Evolutionary conservation across 176 grass and related monocot species (phyloP), one percentile per base, ranked within the genome.

Genomic region (Oryza rufipogon): DNA sequence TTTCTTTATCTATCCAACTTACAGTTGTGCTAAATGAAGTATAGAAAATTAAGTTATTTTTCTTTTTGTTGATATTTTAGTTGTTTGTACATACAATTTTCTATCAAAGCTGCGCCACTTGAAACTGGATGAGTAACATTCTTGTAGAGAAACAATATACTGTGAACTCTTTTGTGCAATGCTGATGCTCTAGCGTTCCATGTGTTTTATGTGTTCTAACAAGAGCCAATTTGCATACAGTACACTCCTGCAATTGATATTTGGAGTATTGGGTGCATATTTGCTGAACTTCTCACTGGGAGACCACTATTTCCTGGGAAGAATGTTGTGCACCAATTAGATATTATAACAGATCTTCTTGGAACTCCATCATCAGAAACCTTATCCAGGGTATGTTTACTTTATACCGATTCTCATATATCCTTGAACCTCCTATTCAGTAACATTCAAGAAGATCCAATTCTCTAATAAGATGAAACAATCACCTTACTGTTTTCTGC

Each of bases 241-340:
- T 98, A 98, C 64, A 98, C 96, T 47, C 96, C 96, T 66, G 96
- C 85, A 63, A 90, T 98, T 87, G 92, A 94, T 94, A 91, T 94
- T 77, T 94, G 92, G 92, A 94, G 92, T 84, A 94, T 94, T 68
- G 92, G 92, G 56, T 94, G 92, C 79, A 92, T 94, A 85, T 94
- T 94, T 20, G 85, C 92, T 33, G 92, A 94, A 85, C 82, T 94
- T 87, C 86, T 94, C 65, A 87, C 87, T 45, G 92, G 92, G 72
- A 89, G 81, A 20, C 89, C 92, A 64, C 16, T 94, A 20, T 90
- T 94, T 81, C 92, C 89, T 73, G 92, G 89, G 69, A 94, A 86
- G 80, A 92, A 94, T 86, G 89, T 94, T 4, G 92, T 94, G 28
- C 92, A 94, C 73, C 92, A 94, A 64, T 91, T 94, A 73, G 92